Conservation (phyloP, 768 basidiomycete species). For the Tricholoma furcatifolium region DNA sequence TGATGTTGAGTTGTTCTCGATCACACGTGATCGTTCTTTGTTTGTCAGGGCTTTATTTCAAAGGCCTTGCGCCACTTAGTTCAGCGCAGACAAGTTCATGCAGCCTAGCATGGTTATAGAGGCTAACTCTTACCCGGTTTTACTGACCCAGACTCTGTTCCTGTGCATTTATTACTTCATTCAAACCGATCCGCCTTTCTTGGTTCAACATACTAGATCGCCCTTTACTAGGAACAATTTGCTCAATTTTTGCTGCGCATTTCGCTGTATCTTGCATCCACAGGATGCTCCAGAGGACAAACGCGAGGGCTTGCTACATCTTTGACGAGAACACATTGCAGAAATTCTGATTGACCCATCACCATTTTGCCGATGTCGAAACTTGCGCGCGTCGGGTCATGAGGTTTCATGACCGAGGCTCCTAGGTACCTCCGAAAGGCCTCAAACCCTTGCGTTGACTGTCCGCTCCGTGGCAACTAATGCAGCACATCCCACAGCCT, state of each 20-base stretch:
- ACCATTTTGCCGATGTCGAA: constrained; percentile 5
- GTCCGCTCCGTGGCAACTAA: background rate
- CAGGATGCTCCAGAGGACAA: too few species aligned
- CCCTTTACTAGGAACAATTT: too few species aligned
- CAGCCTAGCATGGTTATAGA: too few species aligned
- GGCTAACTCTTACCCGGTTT: too few species aligned
- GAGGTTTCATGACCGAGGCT: background rate
- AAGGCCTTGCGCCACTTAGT: constrained; percentile 4
- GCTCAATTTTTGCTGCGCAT: too few species aligned
- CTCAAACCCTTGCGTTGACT: background rate
- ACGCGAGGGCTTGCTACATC: too few species aligned
- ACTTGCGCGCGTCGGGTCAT: background rate
- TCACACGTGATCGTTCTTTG: constrained; percentile 24
- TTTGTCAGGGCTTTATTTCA: constrained; percentile 7
- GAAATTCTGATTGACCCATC: background rate
- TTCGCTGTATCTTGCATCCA: too few species aligned
- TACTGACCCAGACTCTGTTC: too few species aligned
- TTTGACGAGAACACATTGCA: background rate
- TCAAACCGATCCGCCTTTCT: too few species aligned
- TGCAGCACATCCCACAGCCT: constrained; percentile 6
- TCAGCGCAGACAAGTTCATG: background rate
- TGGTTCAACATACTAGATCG: too few species aligned
- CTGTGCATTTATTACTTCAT: too few species aligned
- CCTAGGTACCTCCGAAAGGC: background rate
- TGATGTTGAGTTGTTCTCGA: constrained; percentile 9